Percentiles rank a stretch among this genome's conserved stretches.
phyloP scores from a whole-genome alignment of 2,329 filamentous ascomycete species.

The Thielaviopsis cerberus region DNA sequence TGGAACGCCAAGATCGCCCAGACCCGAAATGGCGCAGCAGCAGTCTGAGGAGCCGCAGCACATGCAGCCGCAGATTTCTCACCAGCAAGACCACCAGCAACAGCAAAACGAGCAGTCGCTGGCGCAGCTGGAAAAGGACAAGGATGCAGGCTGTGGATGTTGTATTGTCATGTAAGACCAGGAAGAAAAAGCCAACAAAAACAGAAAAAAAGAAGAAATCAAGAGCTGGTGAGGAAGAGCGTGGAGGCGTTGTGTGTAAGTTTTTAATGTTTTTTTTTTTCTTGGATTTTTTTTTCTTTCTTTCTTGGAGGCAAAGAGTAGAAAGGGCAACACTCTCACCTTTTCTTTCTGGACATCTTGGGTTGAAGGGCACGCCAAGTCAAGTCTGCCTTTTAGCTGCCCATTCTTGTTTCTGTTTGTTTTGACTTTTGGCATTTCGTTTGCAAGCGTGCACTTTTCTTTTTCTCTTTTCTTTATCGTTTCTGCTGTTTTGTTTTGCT shows the following conservation, averaged over 20 bases:
- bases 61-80: conserved; percentile 11
- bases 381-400: neutral
- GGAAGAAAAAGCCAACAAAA: neutral
- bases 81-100: conserved; percentile 19
- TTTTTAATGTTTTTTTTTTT: neutral
- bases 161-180: conserved; percentile 29
- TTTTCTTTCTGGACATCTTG: neutral
- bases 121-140: conserved; percentile 20
- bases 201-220: neutral
- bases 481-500: neutral
- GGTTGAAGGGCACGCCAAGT: neutral
- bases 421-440: neutral
- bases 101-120: conserved; percentile 1
- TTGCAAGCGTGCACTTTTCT: conserved; percentile 5
- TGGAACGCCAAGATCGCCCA: neutral
- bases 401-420: neutral
- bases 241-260: neutral
- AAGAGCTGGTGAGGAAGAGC: neutral
- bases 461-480: neutral
- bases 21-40: conserved; percentile 2
- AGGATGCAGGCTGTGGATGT: conserved; percentile 29
- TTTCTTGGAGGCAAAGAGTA: neutral
- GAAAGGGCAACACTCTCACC: neutral
- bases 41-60: conserved; percentile 18
- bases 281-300: neutral